A percentile compares a stretch with the other conserved stretches of the same genome.
These are phyloP conservation scores for Tephrocybe sp. DNA, from an alignment of 768 basidiomycete genomes.

Conservation along the genomic window DNA sequence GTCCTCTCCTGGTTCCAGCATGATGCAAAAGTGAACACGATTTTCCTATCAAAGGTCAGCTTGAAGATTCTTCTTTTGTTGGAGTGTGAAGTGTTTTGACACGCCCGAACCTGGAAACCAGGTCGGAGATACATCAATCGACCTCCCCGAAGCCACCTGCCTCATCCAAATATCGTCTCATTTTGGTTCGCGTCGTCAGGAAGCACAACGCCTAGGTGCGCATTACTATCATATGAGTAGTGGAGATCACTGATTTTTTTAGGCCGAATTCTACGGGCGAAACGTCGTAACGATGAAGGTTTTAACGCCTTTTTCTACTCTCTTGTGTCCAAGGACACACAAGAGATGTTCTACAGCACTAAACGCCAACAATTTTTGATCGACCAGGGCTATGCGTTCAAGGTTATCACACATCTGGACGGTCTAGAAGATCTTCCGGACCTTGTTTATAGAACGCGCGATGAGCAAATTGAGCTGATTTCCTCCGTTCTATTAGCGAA, in stretches of 20 bases:
- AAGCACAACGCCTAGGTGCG: conserved; percentile 92
- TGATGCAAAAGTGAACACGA: conserved; percentile 93
- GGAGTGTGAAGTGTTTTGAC: neutral
- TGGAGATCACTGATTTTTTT: neutral
- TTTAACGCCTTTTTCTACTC: conserved; percentile 99
- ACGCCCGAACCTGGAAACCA: conserved; percentile 25
- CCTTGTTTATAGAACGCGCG: conserved; percentile 87
- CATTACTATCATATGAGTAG: conserved; percentile 8
- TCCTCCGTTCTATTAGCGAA: conserved; percentile 89
- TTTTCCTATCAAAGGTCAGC: conserved; percentile 92
- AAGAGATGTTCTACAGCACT: conserved; percentile 99
- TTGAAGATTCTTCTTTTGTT: conserved; percentile 9
- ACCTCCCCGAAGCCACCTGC: conserved; percentile 98
- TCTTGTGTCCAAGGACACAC: conserved; percentile 97
- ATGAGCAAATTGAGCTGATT: conserved; percentile 96
- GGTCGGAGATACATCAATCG: conserved; percentile 99
- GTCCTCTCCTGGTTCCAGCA: conserved; percentile 96
- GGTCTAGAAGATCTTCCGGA: conserved; percentile 85
- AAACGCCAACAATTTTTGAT: conserved; percentile 99
- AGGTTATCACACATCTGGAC: conserved; percentile 97
- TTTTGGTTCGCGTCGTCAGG: conserved; percentile 96
- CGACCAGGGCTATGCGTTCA: conserved; percentile 99
- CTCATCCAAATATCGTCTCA: conserved; percentile 99
- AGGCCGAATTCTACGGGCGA: conserved; percentile 96
- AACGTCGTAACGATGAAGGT: conserved; percentile 97